phyloP scores from a whole-genome alignment of 495 filamentous ascomycete genomes.

The Coniosporium apollinis region DNA sequence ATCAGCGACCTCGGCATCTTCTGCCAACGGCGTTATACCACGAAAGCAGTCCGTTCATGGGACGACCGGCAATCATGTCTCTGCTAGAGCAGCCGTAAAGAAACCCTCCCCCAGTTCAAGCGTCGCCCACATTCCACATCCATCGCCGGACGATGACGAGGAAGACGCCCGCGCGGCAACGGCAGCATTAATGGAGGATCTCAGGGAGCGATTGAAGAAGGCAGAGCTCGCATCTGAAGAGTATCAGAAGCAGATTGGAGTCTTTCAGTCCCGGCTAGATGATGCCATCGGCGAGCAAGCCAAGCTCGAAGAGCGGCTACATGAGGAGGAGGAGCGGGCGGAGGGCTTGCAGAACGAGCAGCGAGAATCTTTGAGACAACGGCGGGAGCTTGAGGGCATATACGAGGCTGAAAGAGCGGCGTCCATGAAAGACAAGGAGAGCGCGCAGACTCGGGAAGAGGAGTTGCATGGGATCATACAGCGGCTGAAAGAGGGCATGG shows the following conservation, averaged over 20 bases:
- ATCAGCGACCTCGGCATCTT: neutral
- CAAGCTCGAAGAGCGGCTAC: slow-evolving; percentile 66
- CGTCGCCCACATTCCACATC: slow-evolving; percentile 2
- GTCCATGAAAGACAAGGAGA: slow-evolving; percentile 80
- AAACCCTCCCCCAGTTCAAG: slow-evolving; percentile 4
- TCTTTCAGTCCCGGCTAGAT: slow-evolving; percentile 72
- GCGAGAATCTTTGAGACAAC: slow-evolving; percentile 58
- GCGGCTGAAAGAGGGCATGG: slow-evolving; percentile 71
- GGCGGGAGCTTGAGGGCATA: slow-evolving; percentile 73
- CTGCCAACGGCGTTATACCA: neutral
- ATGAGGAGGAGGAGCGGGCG: slow-evolving; percentile 66
- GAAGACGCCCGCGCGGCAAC: slow-evolving; percentile 53
- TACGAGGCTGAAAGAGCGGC: slow-evolving; percentile 80
- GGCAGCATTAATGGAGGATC: slow-evolving; percentile 64
- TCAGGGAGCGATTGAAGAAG: slow-evolving; percentile 64
- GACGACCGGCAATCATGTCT: slow-evolving; percentile 8
- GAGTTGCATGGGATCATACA: slow-evolving; percentile 80
- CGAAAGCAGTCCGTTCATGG: slow-evolving; percentile 7
- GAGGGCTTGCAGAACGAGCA: slow-evolving; percentile 67
- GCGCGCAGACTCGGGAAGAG: slow-evolving; percentile 65
- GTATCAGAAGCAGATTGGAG: slow-evolving; percentile 64
- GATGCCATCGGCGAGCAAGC: slow-evolving; percentile 70
- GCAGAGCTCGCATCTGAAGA: slow-evolving; percentile 66
- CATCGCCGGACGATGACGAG: slow-evolving; percentile 15
- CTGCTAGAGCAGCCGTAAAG: slow-evolving; percentile 13